phyloP scores from a whole-genome alignment of 2,329 filamentous ascomycete genomes.

The Aspergillus pseudoterreus region DNA sequence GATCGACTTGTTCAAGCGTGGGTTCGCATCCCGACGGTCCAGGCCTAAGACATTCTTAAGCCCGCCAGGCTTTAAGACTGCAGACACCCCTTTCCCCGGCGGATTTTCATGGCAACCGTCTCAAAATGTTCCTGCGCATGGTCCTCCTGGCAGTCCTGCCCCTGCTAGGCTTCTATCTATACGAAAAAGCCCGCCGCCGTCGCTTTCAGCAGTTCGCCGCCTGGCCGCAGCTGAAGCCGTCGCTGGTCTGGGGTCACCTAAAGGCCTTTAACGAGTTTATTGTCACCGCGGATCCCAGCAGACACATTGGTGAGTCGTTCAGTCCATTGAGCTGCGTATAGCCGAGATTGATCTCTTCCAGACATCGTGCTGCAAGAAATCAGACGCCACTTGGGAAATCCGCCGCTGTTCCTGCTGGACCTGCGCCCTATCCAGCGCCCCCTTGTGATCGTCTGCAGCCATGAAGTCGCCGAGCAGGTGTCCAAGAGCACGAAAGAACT shows the following conservation, averaged over 20 bases:
- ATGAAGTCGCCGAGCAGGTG: conserved; percentile 18
- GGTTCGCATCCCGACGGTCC: no score
- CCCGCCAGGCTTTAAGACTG: no score
- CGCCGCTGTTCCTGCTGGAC: conserved; percentile 9
- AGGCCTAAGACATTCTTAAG: no score
- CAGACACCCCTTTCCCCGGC: neutral
- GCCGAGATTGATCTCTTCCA: neutral
- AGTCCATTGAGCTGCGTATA: neutral
- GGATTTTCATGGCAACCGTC: neutral
- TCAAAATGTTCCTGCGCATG: neutral
- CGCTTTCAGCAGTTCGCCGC: conserved; percentile 9
- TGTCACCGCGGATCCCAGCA: neutral
- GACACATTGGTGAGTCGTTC: conserved; percentile 6
- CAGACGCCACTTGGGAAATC: conserved; percentile 1
- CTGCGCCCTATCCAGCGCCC: conserved; percentile 8
- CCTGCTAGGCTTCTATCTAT: conserved; percentile 1
- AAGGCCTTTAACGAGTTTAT: conserved; percentile 7
- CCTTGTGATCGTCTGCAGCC: conserved; percentile 11
- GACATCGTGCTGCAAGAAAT: neutral
- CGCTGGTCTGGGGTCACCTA: conserved; percentile 13
- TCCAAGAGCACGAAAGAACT: conserved; percentile 11
- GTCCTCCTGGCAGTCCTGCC: neutral
- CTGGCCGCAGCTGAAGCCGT: conserved; percentile 12
- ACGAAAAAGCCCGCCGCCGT: conserved; percentile 1
- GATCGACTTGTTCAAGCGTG: no score